Base-by-base conservation (phyloP, 1,284 basidiomycete species). In the Phenoliferia sp. region DNA sequence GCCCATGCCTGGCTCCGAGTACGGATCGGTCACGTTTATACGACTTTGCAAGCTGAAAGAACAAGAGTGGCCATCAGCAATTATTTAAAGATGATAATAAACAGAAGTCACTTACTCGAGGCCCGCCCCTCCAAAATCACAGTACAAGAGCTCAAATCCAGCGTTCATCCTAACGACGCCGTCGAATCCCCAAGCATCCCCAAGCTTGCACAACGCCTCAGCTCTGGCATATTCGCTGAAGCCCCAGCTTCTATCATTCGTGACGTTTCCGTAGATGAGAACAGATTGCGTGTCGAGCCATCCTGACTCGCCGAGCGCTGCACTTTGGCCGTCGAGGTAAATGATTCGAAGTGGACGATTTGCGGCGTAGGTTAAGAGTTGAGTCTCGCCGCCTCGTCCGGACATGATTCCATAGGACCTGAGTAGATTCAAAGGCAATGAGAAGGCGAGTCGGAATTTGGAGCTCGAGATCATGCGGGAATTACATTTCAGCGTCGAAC, bases 121-220 rank as follows among this genome's bases (percentile, higher is more conserved):
- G 6, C 58, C n/a, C n/a, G n/a, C 58, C 19, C 31, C 32, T 15
- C 19, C 15, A 22, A 59, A 59, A 29, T 59, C 36, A 29, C 58
- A 59, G 6, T 17, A 44, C 4, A 59, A 17, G 2, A 59, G 35
- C 36, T 59, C 58, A 28, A 59, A 44, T 5, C 35, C 58, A 19
- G 58, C 28, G 58, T 59, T 59, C 58, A 59, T 59, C 58, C 58
- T 16, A 2, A 59, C 58, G 35, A 59, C 58, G 1, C 58, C 58
- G 32, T 59, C 58, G 58, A 59, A 59, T 28, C 58, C 58, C 58
- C 58, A 59, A 7, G 28, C 17, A 2, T 29, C 34, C 10, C 58
- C 58, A 28, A 59, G 35, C 35, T 59, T 17, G 26, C 58, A 59
- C 26, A 59, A 22, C 33, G 17, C 35, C 9, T 39, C 10, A 3